Conservation (phyloP, 345 rosid genomes). For the Populus deltoides region DNA sequence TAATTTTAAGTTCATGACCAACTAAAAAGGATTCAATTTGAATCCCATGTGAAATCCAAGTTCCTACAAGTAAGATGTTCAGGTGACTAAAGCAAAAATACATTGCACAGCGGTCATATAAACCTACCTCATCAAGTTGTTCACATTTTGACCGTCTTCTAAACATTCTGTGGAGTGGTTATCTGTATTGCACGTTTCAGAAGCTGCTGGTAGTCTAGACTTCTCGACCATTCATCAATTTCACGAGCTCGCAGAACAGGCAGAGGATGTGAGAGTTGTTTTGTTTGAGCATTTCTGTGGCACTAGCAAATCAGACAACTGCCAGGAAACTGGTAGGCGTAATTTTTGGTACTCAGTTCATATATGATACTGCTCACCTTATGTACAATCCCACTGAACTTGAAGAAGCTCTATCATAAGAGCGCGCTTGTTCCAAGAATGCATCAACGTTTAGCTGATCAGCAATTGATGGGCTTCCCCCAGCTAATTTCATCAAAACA, state of each 20-base stretch:
- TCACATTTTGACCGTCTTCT: slow-evolving; percentile 24
- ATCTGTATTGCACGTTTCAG: slow-evolving; percentile 56
- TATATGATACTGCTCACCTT: slow-evolving; percentile 46
- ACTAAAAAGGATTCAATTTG: neutral
- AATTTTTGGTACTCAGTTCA: neutral
- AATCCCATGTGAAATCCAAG: neutral
- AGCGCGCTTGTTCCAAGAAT: slow-evolving; percentile 94
- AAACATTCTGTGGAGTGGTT: slow-evolving; percentile 33
- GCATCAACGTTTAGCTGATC: slow-evolving; percentile 95
- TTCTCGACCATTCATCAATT: slow-evolving; percentile 92
- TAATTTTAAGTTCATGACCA: too few species aligned
- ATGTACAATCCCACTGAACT: slow-evolving; percentile 87
- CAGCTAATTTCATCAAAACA: slow-evolving; percentile 90
- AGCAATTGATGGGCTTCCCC: slow-evolving; percentile 89
- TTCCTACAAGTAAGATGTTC: neutral
- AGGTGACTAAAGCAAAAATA: neutral
- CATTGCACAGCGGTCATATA: neutral
- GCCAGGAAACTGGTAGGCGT: slow-evolving; percentile 7
- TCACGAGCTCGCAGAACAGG: slow-evolving; percentile 99
- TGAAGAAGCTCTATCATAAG: slow-evolving; percentile 91
- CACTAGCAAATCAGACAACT: slow-evolving; percentile 21
- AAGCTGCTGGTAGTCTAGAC: slow-evolving; percentile 60
- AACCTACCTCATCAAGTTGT: slow-evolving; percentile 12
- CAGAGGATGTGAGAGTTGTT: slow-evolving; percentile 87
- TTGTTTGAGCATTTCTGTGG: slow-evolving; percentile 89